Percentiles rank a stretch among this genome's conserved stretches.
Evolutionary conservation across 768 basidiomycete genomes (phyloP).

Genomic region (Fibroporia radiculosa): DNA sequence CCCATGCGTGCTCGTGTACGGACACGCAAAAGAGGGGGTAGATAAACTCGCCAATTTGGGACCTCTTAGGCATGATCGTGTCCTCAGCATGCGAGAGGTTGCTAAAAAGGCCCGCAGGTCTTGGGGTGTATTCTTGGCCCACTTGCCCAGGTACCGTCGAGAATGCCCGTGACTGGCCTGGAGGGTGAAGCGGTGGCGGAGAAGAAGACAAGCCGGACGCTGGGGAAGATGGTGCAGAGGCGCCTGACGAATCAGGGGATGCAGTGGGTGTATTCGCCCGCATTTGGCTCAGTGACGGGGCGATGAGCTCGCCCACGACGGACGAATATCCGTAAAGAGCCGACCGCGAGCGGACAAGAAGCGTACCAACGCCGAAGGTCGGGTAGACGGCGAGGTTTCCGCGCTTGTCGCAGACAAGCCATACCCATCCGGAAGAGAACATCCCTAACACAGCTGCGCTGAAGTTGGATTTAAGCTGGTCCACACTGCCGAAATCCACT

Average conservation of each 20-base stretch:
- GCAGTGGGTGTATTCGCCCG: background rate
- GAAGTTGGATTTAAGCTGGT: constrained; percentile 66
- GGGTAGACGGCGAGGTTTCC: constrained; percentile 68
- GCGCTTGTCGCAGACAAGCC: constrained; percentile 70
- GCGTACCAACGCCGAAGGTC: constrained; percentile 84
- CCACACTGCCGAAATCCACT: constrained; percentile 51
- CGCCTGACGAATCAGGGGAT: background rate
- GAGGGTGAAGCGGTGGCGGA: constrained; percentile 23
- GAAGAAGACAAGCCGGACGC: constrained; percentile 32
- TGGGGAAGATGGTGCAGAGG: constrained; percentile 29
- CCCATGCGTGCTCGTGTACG: constrained; percentile 83
- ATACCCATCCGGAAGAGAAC: constrained; percentile 75
- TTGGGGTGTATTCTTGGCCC: background rate
- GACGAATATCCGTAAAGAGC: constrained; percentile 1
- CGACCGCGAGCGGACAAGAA: constrained; percentile 49
- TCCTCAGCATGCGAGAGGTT: background rate
- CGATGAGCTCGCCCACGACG: constrained; percentile 9
- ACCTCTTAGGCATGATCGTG: background rate
- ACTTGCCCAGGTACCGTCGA: constrained; percentile 8
- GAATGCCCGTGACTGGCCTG: constrained; percentile 23
- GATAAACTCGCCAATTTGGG: constrained; percentile 42
- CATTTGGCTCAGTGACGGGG: background rate
- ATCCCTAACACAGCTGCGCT: constrained; percentile 72
- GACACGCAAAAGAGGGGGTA: constrained; percentile 74
- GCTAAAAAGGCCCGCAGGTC: background rate